These are phyloP conservation scores for Pseudocercospora pini-densiflorae DNA, from an alignment of 2,329 filamentous ascomycete species.

Conservation along the genomic window DNA sequence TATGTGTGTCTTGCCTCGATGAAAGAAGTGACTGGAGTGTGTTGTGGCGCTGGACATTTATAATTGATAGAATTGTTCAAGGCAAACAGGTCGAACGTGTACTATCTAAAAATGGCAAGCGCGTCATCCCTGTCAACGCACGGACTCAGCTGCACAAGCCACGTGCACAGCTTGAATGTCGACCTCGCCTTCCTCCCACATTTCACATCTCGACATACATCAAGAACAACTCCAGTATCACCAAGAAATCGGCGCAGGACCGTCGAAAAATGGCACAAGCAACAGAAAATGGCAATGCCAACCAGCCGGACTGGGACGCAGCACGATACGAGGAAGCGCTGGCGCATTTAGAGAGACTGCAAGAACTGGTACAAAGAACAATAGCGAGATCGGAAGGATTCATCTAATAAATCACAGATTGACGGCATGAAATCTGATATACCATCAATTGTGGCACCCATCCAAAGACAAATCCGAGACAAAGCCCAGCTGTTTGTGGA, in stretches of 20 bases:
- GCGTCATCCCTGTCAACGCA: not conserved
- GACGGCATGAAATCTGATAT: conserved; percentile 49
- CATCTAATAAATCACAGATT: conserved; percentile 40
- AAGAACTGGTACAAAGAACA: conserved; percentile 44
- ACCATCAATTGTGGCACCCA: conserved; percentile 48
- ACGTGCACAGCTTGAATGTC: not conserved
- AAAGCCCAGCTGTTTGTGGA: conserved; percentile 44
- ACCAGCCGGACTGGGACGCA: conserved; percentile 26
- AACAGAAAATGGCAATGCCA: not conserved
- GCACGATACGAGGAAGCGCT: conserved; percentile 45
- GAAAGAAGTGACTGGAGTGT: not conserved
- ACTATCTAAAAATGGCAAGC: not conserved
- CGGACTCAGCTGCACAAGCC: not conserved
- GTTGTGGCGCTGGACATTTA: not conserved
- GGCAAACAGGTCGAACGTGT: conserved; percentile 16
- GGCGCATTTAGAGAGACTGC: conserved; percentile 49
- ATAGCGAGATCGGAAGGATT: not conserved
- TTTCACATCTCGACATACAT: not conserved
- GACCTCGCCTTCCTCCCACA: not conserved
- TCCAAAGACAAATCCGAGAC: conserved; percentile 34
- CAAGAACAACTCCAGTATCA: not conserved
- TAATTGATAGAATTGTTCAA: not conserved
- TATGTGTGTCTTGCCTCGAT: not conserved
- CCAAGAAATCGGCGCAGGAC: not conserved
- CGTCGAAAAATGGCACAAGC: conserved; percentile 8